Evolutionary conservation across 495 filamentous ascomycete species (phyloP), one percentile per base, ranked within the genome.

Genomic region (Penicillium taxi): DNA sequence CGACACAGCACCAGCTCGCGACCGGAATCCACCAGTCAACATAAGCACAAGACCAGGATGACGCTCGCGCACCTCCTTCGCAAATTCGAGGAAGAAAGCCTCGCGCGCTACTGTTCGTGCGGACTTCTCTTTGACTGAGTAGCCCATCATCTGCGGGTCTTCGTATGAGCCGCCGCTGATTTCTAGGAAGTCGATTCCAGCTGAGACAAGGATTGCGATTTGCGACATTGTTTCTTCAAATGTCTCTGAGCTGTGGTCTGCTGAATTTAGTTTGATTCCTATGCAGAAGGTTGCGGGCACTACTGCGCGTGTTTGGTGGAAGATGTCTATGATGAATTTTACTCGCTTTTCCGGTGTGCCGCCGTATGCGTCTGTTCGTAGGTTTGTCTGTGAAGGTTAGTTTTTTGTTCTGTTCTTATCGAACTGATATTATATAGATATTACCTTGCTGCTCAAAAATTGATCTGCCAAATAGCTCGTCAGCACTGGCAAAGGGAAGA

Each of bases 181-280:
- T 49, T 82, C 75, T 28, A 81, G 47, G 51, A 81, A 80, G 55
- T 81, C 76, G 9, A 81, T 61, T 0, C 73, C 71, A 2, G 70
- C 73, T 1, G 63, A 56, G 6, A 55, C 53, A 9, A 82, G 64
- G 7, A 74, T 57, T 9, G 48, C 35, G 34, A 79, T 61, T 53
- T 80, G 77, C 11, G 61, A 61, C 47, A 81, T 61, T 23, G 59
- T 66, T 12, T 66, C 68, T 42, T 67, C 63, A 32, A 76, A 49
- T 29, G 56, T 62, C 6, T 60, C 45, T 4, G 51, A 56, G 53
- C 61, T 62, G 53, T 66, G 64, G 39, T 82, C 78, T 1, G 67
- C 73, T 5, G 74, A 77, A 52, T 80, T 82, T 21, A 82, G 43
- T 52, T 82, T 82, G 27, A 81, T 66, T 11, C 76, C 75, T 25